Evolutionary conservation across 179 eudicot species (phyloP).

Genomic region (Silene noctiflora): DNA sequence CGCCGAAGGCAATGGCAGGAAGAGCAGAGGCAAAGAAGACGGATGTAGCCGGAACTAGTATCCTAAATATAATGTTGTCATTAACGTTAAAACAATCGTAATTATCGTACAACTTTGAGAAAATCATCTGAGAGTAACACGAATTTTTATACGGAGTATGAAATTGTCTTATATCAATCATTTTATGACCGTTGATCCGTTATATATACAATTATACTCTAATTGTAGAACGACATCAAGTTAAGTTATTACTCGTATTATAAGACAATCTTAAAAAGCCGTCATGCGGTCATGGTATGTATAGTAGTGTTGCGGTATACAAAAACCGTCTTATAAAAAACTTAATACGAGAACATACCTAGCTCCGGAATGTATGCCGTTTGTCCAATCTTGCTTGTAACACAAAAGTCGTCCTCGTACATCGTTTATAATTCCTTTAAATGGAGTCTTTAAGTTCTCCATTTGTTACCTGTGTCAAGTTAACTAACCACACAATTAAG

Average conservation of each 20-base stretch:
- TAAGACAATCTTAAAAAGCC: too few relatives aligned
- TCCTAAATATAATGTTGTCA: constrained; percentile 28
- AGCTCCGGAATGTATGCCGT: constrained; percentile 25
- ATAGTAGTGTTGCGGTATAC: too few relatives aligned
- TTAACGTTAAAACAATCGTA: background rate
- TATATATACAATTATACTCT: too few relatives aligned
- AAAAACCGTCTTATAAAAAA: background rate
- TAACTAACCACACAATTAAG: background rate
- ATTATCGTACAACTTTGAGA: too few relatives aligned
- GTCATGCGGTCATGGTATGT: too few relatives aligned
- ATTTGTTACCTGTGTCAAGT: constrained; percentile 2
- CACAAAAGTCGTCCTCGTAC: constrained; percentile 34
- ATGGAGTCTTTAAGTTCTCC: constrained; percentile 25
- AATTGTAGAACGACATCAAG: too few relatives aligned
- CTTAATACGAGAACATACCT: constrained; percentile 19
- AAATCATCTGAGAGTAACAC: too few relatives aligned
- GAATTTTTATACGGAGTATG: too few relatives aligned
- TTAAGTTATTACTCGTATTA: too few relatives aligned
- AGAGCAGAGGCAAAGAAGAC: constrained; percentile 45
- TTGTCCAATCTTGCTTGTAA: constrained; percentile 39
- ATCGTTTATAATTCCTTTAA: constrained; percentile 31
- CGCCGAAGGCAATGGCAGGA: constrained; percentile 50
- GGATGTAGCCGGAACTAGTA: constrained; percentile 34
- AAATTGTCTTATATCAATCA: too few relatives aligned
- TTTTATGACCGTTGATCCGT: too few relatives aligned